Evolutionary conservation across 2,329 filamentous ascomycete species (phyloP), one percentile per base, ranked within the genome.

Genomic region (Hypoxylon rubiginosum): DNA sequence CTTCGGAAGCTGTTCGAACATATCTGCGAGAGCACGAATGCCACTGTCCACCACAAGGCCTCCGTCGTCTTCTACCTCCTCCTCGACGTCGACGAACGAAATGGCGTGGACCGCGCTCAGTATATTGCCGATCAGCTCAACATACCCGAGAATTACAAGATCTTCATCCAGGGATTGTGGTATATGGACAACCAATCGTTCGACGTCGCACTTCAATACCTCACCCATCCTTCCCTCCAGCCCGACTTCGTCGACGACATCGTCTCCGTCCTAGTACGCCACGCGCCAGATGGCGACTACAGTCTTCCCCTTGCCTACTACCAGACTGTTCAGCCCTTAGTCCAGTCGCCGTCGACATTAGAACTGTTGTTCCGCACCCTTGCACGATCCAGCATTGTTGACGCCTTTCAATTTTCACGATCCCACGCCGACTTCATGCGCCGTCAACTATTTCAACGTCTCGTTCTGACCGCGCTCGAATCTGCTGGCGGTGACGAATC

Each of bases 161-260:
- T 92, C 49, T 92, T 94, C 72, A 93, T 96, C 80, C 89, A 91
- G 72, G 93, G 93, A 0, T 81, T 97, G 9, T 97, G 93, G 92
- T 84, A 91, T 72, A 83, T 97, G 77, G 93, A 97, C 75, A 86
- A 87, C 46, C 82, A 89, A 48, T 84, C 93, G 61, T 94, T 92
- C 74, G 81, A 85, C 86, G 80, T 82, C 68, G 92, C 93, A 2
- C 83, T 97, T 28, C 89, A 93, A 72, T 89, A 91, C 75, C 86
- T 97, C 13, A 90, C 92, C 3, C 91, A 96, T 73, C 93, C 93
- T 0, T 92, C 91, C 1, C 84, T 97, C 4, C 89, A 91, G 19
- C 90, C 92, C 36, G 93, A 93, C 58, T 97, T 96, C 74, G 87
- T 92, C 61, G 92, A 96, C 79, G 92, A 97, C 66, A 94, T 97